Evolutionary conservation across 345 rosid genomes (phyloP).

Genomic region (Leavenworthia alabamica): DNA sequence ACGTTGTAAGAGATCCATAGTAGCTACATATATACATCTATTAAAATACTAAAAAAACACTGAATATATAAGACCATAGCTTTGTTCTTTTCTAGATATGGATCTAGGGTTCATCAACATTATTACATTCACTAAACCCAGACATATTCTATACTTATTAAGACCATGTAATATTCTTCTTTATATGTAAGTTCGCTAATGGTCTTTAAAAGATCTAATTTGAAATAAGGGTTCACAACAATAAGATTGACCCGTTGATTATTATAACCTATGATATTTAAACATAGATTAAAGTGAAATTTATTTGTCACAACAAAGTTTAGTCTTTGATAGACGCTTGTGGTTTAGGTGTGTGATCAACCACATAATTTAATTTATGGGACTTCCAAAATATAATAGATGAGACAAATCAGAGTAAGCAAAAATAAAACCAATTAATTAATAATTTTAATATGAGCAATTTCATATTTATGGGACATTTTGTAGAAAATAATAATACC

Average conservation of each 20-base stretch:
- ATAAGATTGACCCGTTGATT: not conserved
- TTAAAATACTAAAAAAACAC: not conserved
- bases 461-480: conserved; percentile 52
- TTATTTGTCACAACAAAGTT: not conserved
- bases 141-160: not conserved
- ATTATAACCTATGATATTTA: too few relatives aligned
- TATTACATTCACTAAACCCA: not conserved
- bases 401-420: not conserved
- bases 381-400: not conserved
- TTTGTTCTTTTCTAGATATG: not conserved
- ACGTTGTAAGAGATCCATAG: not conserved
- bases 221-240: not conserved
- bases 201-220: not conserved
- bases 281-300: not conserved
- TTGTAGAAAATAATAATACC: conserved; percentile 40
- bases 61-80: not conserved
- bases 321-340: too few relatives aligned
- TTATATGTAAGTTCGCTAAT: not conserved
- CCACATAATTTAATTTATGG: not conserved
- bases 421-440: not conserved
- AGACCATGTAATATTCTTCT: not conserved
- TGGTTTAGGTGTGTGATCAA: not conserved
- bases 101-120: conserved; percentile 8
- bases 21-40: not conserved
- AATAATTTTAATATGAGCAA: not conserved